Conservation (phyloP, 2,329 filamentous ascomycete species). For the Epichloe aotearoae region DNA sequence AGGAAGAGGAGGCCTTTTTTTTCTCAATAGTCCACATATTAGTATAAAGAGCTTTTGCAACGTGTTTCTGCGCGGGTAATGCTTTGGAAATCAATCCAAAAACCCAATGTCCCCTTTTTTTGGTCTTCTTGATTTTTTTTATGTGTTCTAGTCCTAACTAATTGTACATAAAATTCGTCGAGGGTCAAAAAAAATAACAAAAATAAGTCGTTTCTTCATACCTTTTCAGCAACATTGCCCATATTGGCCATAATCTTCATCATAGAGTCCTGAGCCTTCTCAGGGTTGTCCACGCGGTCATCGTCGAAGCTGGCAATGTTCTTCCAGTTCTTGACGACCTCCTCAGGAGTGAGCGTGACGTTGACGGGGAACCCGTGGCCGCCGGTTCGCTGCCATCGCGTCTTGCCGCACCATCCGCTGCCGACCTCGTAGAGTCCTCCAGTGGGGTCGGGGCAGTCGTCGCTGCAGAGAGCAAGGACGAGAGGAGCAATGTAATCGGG, state of each 20-base stretch:
- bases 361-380: slow-evolving; percentile 88
- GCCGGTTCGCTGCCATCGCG: slow-evolving; percentile 85
- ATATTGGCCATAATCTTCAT: slow-evolving; percentile 72
- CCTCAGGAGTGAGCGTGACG: slow-evolving; percentile 70
- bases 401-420: slow-evolving; percentile 83
- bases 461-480: slow-evolving; percentile 71
- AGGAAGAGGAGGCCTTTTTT: slow-evolving; percentile 4
- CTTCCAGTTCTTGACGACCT: slow-evolving; percentile 61
- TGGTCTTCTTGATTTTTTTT: neutral
- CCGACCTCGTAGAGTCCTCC: slow-evolving; percentile 90
- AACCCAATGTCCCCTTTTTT: neutral
- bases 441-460: slow-evolving; percentile 75
- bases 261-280: slow-evolving; percentile 61
- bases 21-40: neutral
- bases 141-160: slow-evolving; percentile 10
- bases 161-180: slow-evolving; percentile 7
- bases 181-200: slow-evolving; percentile 6
- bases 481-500: slow-evolving; percentile 94
- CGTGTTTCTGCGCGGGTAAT: neutral
- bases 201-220: slow-evolving; percentile 31
- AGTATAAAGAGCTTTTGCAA: neutral
- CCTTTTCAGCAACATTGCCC: slow-evolving; percentile 57
- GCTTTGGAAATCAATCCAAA: neutral
- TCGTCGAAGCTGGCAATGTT: slow-evolving; percentile 80
- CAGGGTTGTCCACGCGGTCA: slow-evolving; percentile 74